Conservation (phyloP, 2,329 filamentous ascomycete genomes). For the Colletotrichum sp. region DNA sequence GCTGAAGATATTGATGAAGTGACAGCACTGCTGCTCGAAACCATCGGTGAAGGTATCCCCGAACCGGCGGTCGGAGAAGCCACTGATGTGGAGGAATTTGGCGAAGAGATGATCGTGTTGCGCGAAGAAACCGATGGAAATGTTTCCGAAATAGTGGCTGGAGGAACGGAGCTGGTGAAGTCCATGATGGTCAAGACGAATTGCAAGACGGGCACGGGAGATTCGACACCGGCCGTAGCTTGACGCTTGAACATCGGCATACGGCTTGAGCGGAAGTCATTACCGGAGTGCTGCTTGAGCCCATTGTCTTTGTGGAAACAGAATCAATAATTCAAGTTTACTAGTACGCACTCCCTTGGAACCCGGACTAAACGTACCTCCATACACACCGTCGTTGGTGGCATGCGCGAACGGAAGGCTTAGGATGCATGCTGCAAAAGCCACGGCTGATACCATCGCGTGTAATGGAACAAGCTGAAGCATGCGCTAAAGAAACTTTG, state of each 20-base stretch:
- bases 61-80: not conserved
- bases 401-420: not conserved
- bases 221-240: not conserved
- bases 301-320: not conserved
- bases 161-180: not conserved
- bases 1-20: not conserved
- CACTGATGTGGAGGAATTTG: too few species aligned
- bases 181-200: not conserved
- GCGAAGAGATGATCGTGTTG: too few species aligned
- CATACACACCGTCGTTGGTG: not conserved
- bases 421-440: not conserved
- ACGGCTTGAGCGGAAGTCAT: not conserved
- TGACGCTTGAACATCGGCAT: not conserved
- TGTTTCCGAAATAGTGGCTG: not conserved
- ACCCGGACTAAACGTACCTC: not conserved
- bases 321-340: not conserved
- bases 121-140: not conserved
- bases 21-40: not conserved
- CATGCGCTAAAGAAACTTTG: not conserved
- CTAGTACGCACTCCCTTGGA: rapidly evolving
- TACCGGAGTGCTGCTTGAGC: not conserved
- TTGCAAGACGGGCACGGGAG: not conserved
- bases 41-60: not conserved
- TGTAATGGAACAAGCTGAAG: not conserved
- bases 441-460: not conserved